Conservation (phyloP, 1,284 basidiomycete genomes). For the Neonothopanus nambi region DNA sequence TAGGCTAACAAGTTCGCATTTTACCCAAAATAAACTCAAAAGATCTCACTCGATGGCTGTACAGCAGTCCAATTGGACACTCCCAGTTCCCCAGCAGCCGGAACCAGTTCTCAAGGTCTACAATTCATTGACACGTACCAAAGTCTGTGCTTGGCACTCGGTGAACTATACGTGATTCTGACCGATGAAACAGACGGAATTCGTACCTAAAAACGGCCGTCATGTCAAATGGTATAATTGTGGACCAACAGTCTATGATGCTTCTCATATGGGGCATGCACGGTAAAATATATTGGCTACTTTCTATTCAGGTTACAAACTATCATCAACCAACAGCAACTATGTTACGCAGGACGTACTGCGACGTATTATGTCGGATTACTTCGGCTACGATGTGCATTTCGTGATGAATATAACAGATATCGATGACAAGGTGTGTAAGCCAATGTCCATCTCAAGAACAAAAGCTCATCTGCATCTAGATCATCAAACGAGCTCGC, state of each 20-base stretch:
- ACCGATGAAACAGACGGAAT: constrained; percentile 63
- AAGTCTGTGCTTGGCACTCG: constrained; percentile 53
- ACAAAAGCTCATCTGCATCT: constrained; percentile 17
- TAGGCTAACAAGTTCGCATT: not conserved
- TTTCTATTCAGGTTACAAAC: constrained; percentile 4
- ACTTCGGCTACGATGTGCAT: constrained; percentile 96
- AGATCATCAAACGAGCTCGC: constrained; percentile 91
- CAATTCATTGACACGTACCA: constrained; percentile 92
- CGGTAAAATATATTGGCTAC: constrained; percentile 50
- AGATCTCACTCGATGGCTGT: constrained; percentile 21
- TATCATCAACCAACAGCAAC: constrained; percentile 59
- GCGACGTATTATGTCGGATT: constrained; percentile 90
- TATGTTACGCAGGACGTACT: constrained; percentile 98
- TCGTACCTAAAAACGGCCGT: constrained; percentile 79
- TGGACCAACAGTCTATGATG: constrained; percentile 99
- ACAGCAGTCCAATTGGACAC: constrained; percentile 58
- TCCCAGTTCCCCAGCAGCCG: constrained; percentile 46
- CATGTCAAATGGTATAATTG: constrained; percentile 99
- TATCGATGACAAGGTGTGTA: constrained; percentile 95
- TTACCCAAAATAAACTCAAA: too few species aligned
- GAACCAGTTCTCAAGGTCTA: constrained; percentile 83
- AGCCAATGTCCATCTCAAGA: constrained; percentile 10
- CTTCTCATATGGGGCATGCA: constrained; percentile 98
- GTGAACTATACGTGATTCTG: constrained; percentile 11
- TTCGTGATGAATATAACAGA: constrained; percentile 99